phyloP scores from a whole-genome alignment of 768 basidiomycete genomes.

The Tulasnella sp. region DNA sequence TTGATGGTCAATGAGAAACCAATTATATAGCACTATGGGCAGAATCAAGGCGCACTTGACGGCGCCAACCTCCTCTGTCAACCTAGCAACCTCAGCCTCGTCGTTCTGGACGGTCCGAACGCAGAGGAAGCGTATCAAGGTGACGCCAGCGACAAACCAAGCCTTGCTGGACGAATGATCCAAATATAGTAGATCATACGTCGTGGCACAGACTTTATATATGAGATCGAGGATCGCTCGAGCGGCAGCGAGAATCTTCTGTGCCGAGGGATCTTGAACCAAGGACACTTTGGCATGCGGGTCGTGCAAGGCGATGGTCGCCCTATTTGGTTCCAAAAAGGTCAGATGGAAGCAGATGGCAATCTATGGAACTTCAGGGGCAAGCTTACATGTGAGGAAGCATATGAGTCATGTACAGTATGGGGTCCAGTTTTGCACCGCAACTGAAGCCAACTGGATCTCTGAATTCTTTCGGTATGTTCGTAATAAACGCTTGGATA shows the following conservation, averaged over 20 bases:
- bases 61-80: neutral
- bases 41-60: neutral
- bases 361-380: neutral
- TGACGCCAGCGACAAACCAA: conserved; percentile 9
- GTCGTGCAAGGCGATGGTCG: conserved; percentile 12
- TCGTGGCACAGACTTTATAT: conserved; percentile 10
- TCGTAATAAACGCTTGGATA: conserved; percentile 4
- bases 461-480: conserved; percentile 14
- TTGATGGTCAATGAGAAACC: neutral
- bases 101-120: neutral
- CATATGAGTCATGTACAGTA: conserved; percentile 37
- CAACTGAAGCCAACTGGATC: conserved; percentile 23
- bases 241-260: conserved; percentile 6
- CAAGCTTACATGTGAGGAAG: conserved; percentile 22
- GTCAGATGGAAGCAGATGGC: neutral
- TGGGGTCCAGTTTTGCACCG: conserved; percentile 36
- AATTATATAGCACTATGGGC: neutral
- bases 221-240: conserved; percentile 10
- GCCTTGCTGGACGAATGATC: conserved; percentile 22
- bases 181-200: conserved; percentile 6
- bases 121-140: conserved; percentile 4
- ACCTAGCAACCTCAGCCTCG: neutral
- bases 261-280: neutral
- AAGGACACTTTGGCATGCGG: conserved; percentile 13
- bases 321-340: neutral